These are phyloP conservation scores for Kodamaea jinghongensis DNA, from an alignment of 805 yeast genomes.

Conservation along the genomic window DNA sequence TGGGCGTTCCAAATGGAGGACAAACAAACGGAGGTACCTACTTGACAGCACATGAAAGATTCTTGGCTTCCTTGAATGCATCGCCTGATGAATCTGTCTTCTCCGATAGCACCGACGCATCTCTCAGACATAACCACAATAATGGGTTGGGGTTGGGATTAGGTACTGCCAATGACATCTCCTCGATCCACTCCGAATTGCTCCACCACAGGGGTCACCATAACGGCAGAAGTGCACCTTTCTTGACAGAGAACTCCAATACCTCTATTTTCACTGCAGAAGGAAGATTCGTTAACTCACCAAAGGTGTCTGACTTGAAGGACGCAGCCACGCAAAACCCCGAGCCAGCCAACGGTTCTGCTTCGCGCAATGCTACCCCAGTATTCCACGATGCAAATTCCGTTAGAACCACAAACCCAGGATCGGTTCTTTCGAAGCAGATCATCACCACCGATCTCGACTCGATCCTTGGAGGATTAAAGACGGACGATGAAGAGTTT, in stretches of 20 bases:
- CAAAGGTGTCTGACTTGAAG: slow-evolving; percentile 9
- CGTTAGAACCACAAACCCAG: slow-evolving; percentile 14
- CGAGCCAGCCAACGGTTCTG: neutral
- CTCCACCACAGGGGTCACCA: slow-evolving; percentile 3
- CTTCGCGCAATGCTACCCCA: neutral
- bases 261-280: slow-evolving; percentile 18
- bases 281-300: slow-evolving; percentile 5
- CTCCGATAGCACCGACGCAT: slow-evolving; percentile 9
- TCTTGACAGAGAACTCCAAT: slow-evolving; percentile 13
- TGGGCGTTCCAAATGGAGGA: neutral
- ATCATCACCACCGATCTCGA: slow-evolving; percentile 31
- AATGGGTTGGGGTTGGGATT: slow-evolving; percentile 26
- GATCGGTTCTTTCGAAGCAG: slow-evolving; percentile 31
- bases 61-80: slow-evolving; percentile 3
- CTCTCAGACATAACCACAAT: slow-evolving; percentile 9
- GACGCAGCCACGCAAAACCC: slow-evolving; percentile 3
- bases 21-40: neutral
- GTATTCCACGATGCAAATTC: slow-evolving; percentile 5
- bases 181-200: slow-evolving; percentile 39
- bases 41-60: slow-evolving; percentile 4
- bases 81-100: slow-evolving; percentile 6
- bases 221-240: slow-evolving; percentile 1
- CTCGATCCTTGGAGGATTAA: slow-evolving; percentile 34
- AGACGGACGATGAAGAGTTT: slow-evolving; percentile 31
- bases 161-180: slow-evolving; percentile 41